Evolutionary conservation across 176 grass and related monocot species (phyloP), one percentile per base, ranked within the genome.

Genomic region (Rhynchospora pubera): DNA sequence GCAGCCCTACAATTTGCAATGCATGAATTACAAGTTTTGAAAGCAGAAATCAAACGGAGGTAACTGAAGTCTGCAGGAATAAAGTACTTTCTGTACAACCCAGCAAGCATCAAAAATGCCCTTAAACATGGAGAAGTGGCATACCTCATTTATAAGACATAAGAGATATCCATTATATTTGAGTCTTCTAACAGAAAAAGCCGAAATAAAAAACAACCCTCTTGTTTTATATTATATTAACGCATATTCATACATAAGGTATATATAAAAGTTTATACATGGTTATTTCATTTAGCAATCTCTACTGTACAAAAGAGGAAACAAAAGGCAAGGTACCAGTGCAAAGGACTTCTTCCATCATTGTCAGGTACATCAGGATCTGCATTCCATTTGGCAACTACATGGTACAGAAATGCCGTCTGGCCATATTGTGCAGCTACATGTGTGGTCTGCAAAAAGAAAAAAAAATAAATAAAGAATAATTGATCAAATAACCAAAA

Each of bases 351-450:
- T 87, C 97, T 96, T 89, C 93, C 97, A 90, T 99, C 93, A 47
- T 90, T 93, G 80, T 99, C 97, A 90, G 97, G 93, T 61, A 93
- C 79, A 91, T 99, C 97, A 65, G 97, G 91, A 93, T 91, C 91
- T 72, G 91, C 93, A 91, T 99, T 99, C 97, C 97, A 99, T 85
- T 91, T 99, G 9, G 93, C 88, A 81, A 99, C 89, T 69, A 99
- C 84, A 51, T 96, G 89, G 45, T 91, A 96, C 71, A 99, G 75
- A 88, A 93, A 99, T 83, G 87, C 30, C 51, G 97, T 91, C 72
- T 96, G 97, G 5, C 97, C 97, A 90, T 96, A 99, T 69, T 99
- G 97, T 24, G 97, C 93, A 85, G 93, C 97, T 85, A 99, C 91
- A 91, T 99, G 97, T 71, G 91, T 93, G 3, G 85, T 86, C 97